Percentiles rank a stretch among this genome's conserved stretches.
Evolutionary conservation across 148 eudicot genomes (phyloP).

Genomic region (Diospyros lotus): DNA sequence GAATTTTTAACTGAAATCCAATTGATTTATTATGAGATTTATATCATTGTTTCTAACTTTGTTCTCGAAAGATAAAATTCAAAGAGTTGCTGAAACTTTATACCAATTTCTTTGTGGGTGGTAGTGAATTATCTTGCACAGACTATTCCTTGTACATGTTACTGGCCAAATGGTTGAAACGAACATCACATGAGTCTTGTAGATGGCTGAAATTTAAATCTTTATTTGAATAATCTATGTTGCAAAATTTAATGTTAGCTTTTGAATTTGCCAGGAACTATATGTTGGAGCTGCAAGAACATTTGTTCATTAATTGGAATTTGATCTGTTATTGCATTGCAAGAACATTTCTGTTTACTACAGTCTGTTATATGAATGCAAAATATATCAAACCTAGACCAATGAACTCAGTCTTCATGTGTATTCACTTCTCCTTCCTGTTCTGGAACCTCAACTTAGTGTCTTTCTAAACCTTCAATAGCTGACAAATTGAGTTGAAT

Average conservation of each 20-base stretch:
- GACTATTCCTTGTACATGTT: background rate
- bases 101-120: background rate
- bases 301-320: background rate
- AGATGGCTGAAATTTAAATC: background rate
- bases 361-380: background rate
- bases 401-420: background rate
- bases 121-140: background rate
- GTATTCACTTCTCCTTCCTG: background rate
- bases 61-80: background rate
- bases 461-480: background rate
- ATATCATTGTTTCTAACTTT: background rate
- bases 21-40: background rate
- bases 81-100: background rate
- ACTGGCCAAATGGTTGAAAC: background rate
- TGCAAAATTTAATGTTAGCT: background rate
- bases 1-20: background rate
- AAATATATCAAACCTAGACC: too few species aligned
- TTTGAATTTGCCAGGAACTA: background rate
- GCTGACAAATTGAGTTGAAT: background rate
- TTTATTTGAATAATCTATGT: background rate
- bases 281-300: background rate
- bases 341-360: background rate
- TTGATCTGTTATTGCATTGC: background rate
- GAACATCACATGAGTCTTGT: background rate
- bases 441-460: background rate